These are phyloP conservation scores for Lagenaria siceraria DNA, from an alignment of 306 rosid species.

Conservation along the genomic window DNA sequence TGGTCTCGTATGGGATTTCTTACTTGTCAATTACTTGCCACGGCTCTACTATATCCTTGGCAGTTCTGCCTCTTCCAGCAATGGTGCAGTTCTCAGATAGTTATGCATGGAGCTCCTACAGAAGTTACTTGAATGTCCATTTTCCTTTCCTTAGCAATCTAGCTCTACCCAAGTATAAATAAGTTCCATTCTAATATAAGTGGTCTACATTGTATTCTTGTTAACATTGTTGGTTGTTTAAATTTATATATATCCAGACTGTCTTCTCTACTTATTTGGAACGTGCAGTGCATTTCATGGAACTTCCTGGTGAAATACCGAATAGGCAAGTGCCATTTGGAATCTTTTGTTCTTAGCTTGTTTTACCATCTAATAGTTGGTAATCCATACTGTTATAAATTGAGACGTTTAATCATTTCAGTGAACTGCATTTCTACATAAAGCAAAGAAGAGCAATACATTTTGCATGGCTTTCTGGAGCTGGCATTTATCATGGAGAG, in stretches of 20 bases:
- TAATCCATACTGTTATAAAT: not conserved
- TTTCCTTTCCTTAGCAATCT: not conserved
- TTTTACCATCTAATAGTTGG: not conserved
- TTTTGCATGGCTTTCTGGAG: slow-evolving; percentile 99
- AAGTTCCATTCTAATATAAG: not conserved
- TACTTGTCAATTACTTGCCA: not conserved
- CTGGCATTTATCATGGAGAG: slow-evolving; percentile 91
- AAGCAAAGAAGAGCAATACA: slow-evolving; percentile 94
- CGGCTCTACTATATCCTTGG: not conserved
- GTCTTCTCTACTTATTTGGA: slow-evolving; percentile 74
- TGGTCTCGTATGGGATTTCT: not conserved
- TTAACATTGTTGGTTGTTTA: not conserved
- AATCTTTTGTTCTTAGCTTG: not conserved
- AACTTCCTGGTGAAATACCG: slow-evolving; percentile 91
- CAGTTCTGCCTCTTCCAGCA: not conserved
- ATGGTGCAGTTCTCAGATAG: not conserved
- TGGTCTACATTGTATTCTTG: not conserved
- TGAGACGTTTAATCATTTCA: slow-evolving; percentile 25
- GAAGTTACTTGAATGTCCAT: not conserved
- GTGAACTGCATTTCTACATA: slow-evolving; percentile 85
- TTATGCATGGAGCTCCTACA: not conserved
- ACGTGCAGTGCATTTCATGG: slow-evolving; percentile 90
- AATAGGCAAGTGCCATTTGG: slow-evolving; percentile 51
- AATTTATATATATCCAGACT: slow-evolving; percentile 38
- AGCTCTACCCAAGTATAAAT: not conserved